A percentile compares a stretch with the other conserved stretches of the same genome.
These are phyloP conservation scores for Ceratocystis colombiana DNA, from an alignment of 2,329 filamentous ascomycete genomes.

Conservation along the genomic window DNA sequence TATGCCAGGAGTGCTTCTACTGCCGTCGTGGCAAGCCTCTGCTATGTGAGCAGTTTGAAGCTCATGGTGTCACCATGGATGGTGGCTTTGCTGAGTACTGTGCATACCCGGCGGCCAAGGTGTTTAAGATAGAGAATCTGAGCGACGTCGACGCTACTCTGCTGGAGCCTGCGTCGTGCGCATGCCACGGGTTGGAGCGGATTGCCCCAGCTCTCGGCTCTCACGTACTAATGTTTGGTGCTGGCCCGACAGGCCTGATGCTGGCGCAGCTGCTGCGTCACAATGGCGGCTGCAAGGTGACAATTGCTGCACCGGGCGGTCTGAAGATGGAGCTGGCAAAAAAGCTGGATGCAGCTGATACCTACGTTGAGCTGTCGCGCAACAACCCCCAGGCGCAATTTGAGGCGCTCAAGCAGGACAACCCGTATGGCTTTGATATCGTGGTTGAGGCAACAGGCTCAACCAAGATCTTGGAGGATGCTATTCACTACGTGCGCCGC, in stretches of 20 bases:
- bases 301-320: slow-evolving; percentile 57
- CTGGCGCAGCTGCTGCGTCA: slow-evolving; percentile 53
- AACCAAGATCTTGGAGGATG: slow-evolving; percentile 56
- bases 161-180: slow-evolving; percentile 60
- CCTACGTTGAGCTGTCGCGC: slow-evolving; percentile 45
- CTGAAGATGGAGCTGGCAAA: slow-evolving; percentile 61
- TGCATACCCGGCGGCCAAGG: slow-evolving; percentile 43
- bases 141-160: slow-evolving; percentile 59
- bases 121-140: slow-evolving; percentile 57
- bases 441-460: slow-evolving; percentile 61
- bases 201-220: slow-evolving; percentile 57
- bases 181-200: slow-evolving; percentile 60
- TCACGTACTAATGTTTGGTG: slow-evolving; percentile 55
- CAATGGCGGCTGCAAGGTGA: slow-evolving; percentile 59
- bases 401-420: slow-evolving; percentile 49
- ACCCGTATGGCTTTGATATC: slow-evolving; percentile 65
- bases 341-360: slow-evolving; percentile 45
- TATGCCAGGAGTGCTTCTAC: slow-evolving; percentile 64
- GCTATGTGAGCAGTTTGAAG: slow-evolving; percentile 59
- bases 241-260: slow-evolving; percentile 56
- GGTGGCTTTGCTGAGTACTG: slow-evolving; percentile 65
- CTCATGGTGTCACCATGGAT: slow-evolving; percentile 56
- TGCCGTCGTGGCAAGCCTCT: slow-evolving; percentile 58
- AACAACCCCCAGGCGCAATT: slow-evolving; percentile 50
- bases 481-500: slow-evolving; percentile 60